A percentile compares a stretch with the other conserved stretches of the same genome.
phyloP scores from a whole-genome alignment of 768 basidiomycete genomes.

The Cyclocybe cylindracea region DNA sequence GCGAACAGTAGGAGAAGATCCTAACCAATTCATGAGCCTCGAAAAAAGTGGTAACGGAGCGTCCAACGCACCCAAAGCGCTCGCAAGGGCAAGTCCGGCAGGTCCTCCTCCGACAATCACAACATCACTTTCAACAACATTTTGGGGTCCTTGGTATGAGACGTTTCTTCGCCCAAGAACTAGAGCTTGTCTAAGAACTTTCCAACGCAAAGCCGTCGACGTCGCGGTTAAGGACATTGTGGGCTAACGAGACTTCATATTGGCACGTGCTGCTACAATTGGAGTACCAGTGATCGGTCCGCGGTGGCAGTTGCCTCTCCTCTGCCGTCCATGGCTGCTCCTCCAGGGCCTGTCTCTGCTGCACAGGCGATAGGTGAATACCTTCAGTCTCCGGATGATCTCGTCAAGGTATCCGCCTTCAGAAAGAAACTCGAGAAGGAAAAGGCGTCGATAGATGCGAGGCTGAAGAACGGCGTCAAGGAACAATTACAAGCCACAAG shows the following conservation, averaged over 20 bases:
- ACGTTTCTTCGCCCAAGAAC: not conserved
- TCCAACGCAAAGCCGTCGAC: slow-evolving; percentile 12
- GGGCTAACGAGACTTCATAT: not conserved
- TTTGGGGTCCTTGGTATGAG: slow-evolving; percentile 1
- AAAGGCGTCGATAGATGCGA: slow-evolving; percentile 89
- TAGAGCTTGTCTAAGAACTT: not conserved
- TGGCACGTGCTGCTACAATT: slow-evolving; percentile 9
- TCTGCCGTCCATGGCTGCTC: slow-evolving; percentile 43
- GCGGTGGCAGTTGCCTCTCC: not conserved
- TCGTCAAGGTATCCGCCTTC: slow-evolving; percentile 83
- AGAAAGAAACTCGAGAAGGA: slow-evolving; percentile 96
- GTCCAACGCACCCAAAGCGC: slow-evolving; percentile 69
- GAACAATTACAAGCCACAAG: slow-evolving; percentile 91
- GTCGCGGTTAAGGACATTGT: slow-evolving; percentile 21
- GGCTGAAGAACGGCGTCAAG: slow-evolving; percentile 88
- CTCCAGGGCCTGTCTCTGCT: slow-evolving; percentile 59
- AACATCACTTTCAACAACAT: slow-evolving; percentile 68
- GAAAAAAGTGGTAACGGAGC: slow-evolving; percentile 3
- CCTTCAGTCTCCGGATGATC: slow-evolving; percentile 91
- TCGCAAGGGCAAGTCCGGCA: slow-evolving; percentile 86
- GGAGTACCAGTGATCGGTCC: not conserved
- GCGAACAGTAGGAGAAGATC: slow-evolving; percentile 50
- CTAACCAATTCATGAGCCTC: slow-evolving; percentile 32
- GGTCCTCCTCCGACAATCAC: slow-evolving; percentile 96
- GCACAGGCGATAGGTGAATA: slow-evolving; percentile 88